Evolutionary conservation across 192 early-diverging fungal genomes (phyloP).

Genomic region (Chytriomyces sp.): DNA sequence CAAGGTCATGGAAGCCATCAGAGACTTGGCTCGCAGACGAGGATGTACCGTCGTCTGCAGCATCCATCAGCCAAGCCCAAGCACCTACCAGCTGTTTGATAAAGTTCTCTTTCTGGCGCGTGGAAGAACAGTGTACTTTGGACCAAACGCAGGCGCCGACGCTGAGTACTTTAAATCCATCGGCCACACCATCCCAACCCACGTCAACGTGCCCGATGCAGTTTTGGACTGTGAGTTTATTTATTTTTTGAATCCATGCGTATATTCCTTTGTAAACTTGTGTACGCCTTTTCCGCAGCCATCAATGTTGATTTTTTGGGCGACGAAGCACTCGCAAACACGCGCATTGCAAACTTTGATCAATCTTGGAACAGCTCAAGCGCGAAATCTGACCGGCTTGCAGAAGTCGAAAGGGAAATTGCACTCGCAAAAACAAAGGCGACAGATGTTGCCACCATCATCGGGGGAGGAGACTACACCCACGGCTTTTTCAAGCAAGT

Average conservation of each 20-base stretch:
- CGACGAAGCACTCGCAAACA: not conserved
- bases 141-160: slow-evolving; percentile 39
- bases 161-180: slow-evolving; percentile 9
- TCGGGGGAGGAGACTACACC: not conserved
- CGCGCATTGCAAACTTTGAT: not conserved
- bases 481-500: slow-evolving; percentile 32
- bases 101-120: slow-evolving; percentile 73
- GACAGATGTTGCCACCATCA: not conserved
- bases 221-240: slow-evolving; percentile 22
- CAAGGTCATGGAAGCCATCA: slow-evolving; percentile 71
- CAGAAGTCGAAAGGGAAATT: not conserved
- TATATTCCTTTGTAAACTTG: not conserved
- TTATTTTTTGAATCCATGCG: not conserved
- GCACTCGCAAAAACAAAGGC: not conserved
- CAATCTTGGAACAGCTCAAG: not conserved
- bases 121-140: slow-evolving; percentile 59
- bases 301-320: slow-evolving; percentile 25
- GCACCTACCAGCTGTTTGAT: slow-evolving; percentile 76
- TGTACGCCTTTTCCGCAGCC: not conserved
- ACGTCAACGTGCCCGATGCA: slow-evolving; percentile 61
- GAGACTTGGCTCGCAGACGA: slow-evolving; percentile 54
- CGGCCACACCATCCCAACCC: slow-evolving; percentile 58
- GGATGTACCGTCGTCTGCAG: slow-evolving; percentile 70
- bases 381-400: not conserved
- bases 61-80: slow-evolving; percentile 81